Evolutionary conservation across 1,284 basidiomycete genomes (phyloP), one percentile per base, ranked within the genome.

Genomic region (Cerrena zonata): DNA sequence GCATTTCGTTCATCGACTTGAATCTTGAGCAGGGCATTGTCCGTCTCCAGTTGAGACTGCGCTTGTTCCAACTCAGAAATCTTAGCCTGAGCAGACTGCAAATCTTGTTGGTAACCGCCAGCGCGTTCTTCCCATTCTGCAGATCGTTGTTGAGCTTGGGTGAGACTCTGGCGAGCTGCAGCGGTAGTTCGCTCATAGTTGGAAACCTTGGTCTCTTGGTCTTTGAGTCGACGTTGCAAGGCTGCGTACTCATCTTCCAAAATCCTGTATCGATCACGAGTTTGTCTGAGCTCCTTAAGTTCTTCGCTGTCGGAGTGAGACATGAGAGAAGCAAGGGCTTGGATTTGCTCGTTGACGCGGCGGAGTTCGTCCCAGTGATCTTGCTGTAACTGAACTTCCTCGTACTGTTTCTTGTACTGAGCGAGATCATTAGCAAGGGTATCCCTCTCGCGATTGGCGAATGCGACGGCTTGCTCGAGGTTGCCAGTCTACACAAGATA

Each of bases 101-200:
- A 65, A 52, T 83, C 75, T 18, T 69, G 69, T 63, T 89, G 84
- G 47, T 76, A 75, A 54, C 86, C 84, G 60, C 82, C 82, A n/a
- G 84, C 79, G 37, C 82, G 81, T 56, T 76, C 77, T 67, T 91
- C 88, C 86, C 86, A 89, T 57, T 91, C 89, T 2, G 77, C 69
- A 2, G 84, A 75, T 30, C 86, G 85, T 61, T 88, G 84, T 56
- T 89, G 84, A 23, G 84, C 82, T 56, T 86, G 82, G 24, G 76
- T 65, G 22, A 90, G 73, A 61, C 67, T 85, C 61, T 87, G 82
- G 43, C 80, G 78, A 2, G 80, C 75, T 13, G 80, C 69, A 24
- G 68, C 67, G 1, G 80, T 73, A 5, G 79, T 69, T 51, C 80
- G 79, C 49, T 90, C 86, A 57, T 70, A 78, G 56, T 79, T 84